Evolutionary conservation across 1,139 yeast species (phyloP).

Genomic region (Debaryomycetaceae sp.): DNA sequence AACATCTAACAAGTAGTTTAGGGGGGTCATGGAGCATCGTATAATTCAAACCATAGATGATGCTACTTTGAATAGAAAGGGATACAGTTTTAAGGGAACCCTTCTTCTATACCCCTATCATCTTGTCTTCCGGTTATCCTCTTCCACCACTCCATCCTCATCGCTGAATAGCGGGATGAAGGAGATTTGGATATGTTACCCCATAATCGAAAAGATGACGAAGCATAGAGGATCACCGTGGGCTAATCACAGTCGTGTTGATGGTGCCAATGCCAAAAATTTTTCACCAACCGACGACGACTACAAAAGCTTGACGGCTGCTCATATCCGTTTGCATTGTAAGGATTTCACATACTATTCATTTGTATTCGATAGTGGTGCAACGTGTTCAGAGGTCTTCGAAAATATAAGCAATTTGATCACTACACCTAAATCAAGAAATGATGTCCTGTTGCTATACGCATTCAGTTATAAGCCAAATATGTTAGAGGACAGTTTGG

Average conservation of each 20-base stretch:
- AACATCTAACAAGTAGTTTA: background rate
- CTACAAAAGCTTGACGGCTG: slow-evolving; percentile 46
- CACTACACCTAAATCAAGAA: slow-evolving; percentile 28
- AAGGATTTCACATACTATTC: slow-evolving; percentile 86
- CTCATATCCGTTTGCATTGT: slow-evolving; percentile 66
- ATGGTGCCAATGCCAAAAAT: slow-evolving; percentile 1
- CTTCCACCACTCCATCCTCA: slow-evolving; percentile 13
- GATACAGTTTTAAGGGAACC: slow-evolving; percentile 62
- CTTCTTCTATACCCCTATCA: slow-evolving; percentile 83
- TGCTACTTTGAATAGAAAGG: slow-evolving; percentile 69
- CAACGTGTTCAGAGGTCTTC: slow-evolving; percentile 65
- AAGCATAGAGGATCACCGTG: slow-evolving; percentile 54
- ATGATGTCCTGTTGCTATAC: slow-evolving; percentile 42
- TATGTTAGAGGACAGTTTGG: slow-evolving; percentile 58
- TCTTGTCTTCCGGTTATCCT: slow-evolving; percentile 62
- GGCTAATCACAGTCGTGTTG: slow-evolving; percentile 14
- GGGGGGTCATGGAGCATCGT: slow-evolving; percentile 18
- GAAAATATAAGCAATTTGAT: slow-evolving; percentile 68
- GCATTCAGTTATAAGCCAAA: slow-evolving; percentile 50
- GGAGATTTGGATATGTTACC: slow-evolving; percentile 93
- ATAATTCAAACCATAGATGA: slow-evolving; percentile 50
- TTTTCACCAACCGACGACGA: slow-evolving; percentile 12
- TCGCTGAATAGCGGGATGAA: slow-evolving; percentile 15
- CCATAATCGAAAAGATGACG: slow-evolving; percentile 68
- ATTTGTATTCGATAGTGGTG: slow-evolving; percentile 63